Percentiles rank a stretch among this genome's conserved stretches.
phyloP scores from a whole-genome alignment of 192 early-diverging fungal genomes.

The Backusella parvicylindrica region DNA sequence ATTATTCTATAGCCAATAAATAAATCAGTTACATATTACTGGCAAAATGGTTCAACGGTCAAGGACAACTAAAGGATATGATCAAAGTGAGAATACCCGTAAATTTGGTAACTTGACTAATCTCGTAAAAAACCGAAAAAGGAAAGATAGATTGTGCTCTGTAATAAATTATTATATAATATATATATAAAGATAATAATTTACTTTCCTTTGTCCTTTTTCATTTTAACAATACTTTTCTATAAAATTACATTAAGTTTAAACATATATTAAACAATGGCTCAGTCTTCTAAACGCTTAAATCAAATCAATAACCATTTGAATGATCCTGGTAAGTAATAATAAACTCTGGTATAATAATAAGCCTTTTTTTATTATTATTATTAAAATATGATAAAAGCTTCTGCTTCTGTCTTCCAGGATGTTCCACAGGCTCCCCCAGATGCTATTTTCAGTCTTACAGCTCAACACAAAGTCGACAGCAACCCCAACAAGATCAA shows the following conservation, averaged over 20 bases:
- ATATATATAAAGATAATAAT: neutral
- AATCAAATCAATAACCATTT: constrained; percentile 9
- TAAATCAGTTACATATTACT: neutral
- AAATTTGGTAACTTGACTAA: constrained; percentile 1
- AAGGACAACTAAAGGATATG: neutral
- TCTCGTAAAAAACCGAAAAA: neutral
- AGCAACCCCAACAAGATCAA: constrained; percentile 80
- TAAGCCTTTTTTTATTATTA: neutral
- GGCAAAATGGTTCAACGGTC: neutral
- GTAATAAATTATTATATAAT: neutral
- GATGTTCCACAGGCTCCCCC: constrained; percentile 63
- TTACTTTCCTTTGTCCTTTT: neutral
- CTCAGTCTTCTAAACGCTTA: constrained; percentile 9
- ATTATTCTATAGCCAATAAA: neutral
- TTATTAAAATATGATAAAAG: neutral
- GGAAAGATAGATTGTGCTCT: neutral
- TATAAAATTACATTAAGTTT: neutral
- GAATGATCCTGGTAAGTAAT: neutral
- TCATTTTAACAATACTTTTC: neutral
- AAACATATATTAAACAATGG: neutral
- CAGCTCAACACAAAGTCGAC: constrained; percentile 81
- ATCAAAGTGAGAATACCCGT: neutral
- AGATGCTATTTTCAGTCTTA: constrained; percentile 89
- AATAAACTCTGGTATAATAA: neutral
- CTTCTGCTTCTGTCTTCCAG: constrained; percentile 47